These are phyloP conservation scores for Penicillium simplicissimum DNA, from an alignment of 495 filamentous ascomycete species.

Conservation along the genomic window DNA sequence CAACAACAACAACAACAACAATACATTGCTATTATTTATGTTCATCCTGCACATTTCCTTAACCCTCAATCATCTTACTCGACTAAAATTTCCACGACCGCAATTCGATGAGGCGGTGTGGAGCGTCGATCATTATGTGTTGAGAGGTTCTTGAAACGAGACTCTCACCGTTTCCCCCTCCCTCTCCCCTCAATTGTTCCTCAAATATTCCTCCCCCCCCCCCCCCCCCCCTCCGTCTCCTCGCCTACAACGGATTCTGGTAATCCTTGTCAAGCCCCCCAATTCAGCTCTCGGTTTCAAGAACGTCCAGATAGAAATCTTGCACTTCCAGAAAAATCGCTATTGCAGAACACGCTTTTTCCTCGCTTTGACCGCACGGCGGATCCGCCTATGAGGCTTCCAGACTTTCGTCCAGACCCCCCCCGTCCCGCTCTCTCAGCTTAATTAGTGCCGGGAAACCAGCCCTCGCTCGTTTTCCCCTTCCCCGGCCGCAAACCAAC, in stretches of 20 bases:
- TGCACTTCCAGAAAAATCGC: background rate
- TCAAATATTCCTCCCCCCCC: background rate
- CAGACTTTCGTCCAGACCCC: slow-evolving; percentile 14
- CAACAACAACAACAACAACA: too few relatives aligned
- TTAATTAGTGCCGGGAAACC: slow-evolving; percentile 25
- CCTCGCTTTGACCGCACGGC: slow-evolving; percentile 19
- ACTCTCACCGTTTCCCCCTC: slow-evolving; percentile 22
- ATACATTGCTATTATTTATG: background rate
- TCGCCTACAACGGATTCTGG: slow-evolving; percentile 16
- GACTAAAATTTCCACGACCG: background rate
- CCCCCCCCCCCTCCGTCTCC: slow-evolving; percentile 5
- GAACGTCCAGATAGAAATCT: background rate
- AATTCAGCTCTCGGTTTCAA: background rate
- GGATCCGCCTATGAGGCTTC: slow-evolving; percentile 28
- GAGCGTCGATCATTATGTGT: slow-evolving; percentile 29
- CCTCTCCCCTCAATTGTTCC: slow-evolving; percentile 12
- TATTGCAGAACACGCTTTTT: background rate
- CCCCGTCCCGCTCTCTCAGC: slow-evolving; percentile 20
- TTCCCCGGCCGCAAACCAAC: slow-evolving; percentile 10
- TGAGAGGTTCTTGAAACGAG: slow-evolving; percentile 28
- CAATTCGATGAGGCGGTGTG: slow-evolving; percentile 31
- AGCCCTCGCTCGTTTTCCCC: slow-evolving; percentile 21
- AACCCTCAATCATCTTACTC: background rate
- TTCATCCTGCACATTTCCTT: background rate
- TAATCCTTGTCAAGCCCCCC: slow-evolving; percentile 10